Evolutionary conservation across 2,329 filamentous ascomycete species (phyloP).

Genomic region (Simplicillium sp.): DNA sequence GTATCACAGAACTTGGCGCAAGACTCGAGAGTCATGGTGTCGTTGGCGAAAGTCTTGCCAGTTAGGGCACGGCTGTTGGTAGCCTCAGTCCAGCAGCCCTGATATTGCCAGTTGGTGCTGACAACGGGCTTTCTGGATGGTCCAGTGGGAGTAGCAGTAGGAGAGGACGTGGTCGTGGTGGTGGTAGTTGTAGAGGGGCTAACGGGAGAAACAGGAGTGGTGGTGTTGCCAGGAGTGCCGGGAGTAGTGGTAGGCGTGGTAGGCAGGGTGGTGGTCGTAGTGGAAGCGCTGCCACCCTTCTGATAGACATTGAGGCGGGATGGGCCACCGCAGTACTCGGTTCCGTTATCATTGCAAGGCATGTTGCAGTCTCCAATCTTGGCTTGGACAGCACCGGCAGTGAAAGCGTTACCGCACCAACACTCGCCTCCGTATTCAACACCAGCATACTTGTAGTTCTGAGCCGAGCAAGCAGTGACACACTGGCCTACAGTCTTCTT

Average conservation of each 20-base stretch:
- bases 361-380: slow-evolving; percentile 21
- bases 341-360: slow-evolving; percentile 24
- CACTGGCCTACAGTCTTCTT: slow-evolving; percentile 23
- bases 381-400: slow-evolving; percentile 17
- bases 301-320: slow-evolving; percentile 25
- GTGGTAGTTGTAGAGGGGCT: slow-evolving; percentile 15
- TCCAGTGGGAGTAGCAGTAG: slow-evolving; percentile 11
- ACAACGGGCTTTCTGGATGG: slow-evolving; percentile 15
- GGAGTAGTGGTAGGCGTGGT: slow-evolving; percentile 1
- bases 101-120: slow-evolving; percentile 17
- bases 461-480: slow-evolving; percentile 19
- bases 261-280: neutral
- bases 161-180: slow-evolving; percentile 21
- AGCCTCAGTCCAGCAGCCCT: slow-evolving; percentile 28
- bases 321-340: slow-evolving; percentile 25
- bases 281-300: slow-evolving; percentile 6
- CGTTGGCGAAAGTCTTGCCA: slow-evolving; percentile 16
- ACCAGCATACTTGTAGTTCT: slow-evolving; percentile 20
- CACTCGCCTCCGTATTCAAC: slow-evolving; percentile 31
- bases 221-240: slow-evolving; percentile 1
- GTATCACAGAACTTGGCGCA: slow-evolving; percentile 20
- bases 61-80: slow-evolving; percentile 19
- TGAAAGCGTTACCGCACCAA: slow-evolving; percentile 23
- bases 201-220: neutral
- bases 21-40: slow-evolving; percentile 24